These are phyloP conservation scores for Volvox reticuliferus DNA, from an alignment of 139 green algal species.

Conservation along the genomic window DNA sequence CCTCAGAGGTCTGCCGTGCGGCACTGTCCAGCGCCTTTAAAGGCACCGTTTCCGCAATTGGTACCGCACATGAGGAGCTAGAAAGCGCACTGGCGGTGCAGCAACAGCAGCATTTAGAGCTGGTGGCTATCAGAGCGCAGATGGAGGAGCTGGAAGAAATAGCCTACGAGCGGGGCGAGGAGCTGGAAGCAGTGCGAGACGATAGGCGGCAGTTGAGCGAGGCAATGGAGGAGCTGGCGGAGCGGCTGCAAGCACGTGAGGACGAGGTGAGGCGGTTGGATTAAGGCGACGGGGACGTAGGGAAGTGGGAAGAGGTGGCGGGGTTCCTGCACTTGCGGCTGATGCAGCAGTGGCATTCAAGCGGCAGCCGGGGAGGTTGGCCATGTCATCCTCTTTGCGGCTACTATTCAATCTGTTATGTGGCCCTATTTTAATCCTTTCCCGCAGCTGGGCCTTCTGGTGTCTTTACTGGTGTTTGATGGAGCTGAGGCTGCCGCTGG, in stretches of 20 bases:
- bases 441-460: background rate
- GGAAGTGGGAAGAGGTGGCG: too few species aligned
- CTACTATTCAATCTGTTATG: too few species aligned
- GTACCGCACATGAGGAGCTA: conserved; percentile 13
- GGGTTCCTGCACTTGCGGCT: too few species aligned
- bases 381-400: too few species aligned
- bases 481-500: background rate
- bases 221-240: conserved; percentile 31
- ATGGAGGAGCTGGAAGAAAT: background rate
- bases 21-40: background rate
- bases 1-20: conserved; percentile 11
- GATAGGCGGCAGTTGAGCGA: background rate
- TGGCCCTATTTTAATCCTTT: too few species aligned
- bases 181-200: background rate
- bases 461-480: background rate
- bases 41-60: background rate
- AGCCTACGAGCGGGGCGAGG: background rate
- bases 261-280: background rate
- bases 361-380: too few species aligned
- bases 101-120: background rate
- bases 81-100: too few species aligned
- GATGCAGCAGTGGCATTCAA: too few species aligned
- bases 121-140: background rate
- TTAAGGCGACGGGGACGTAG: too few species aligned
- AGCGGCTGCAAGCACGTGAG: background rate